Evolutionary conservation across 2,329 filamentous ascomycete genomes (phyloP).

Genomic region (Pleomassaria siparia): DNA sequence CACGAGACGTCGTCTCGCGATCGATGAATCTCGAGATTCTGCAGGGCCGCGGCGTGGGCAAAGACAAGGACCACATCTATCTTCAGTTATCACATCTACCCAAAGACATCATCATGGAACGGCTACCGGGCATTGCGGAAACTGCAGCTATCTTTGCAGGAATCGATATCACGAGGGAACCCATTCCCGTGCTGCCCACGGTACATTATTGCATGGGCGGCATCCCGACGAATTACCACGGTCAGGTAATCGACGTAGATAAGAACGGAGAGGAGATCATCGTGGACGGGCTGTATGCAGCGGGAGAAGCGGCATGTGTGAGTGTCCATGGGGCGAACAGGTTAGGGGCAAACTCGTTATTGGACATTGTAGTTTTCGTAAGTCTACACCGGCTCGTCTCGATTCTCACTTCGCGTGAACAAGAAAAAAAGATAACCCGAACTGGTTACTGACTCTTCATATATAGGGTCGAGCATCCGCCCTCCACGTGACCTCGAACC

Average conservation of each 20-base stretch:
- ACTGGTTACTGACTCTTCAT: background rate
- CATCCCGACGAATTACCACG: slow-evolving; percentile 53
- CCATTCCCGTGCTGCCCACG: slow-evolving; percentile 54
- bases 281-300: slow-evolving; percentile 52
- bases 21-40: slow-evolving; percentile 54
- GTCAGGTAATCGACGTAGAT: slow-evolving; percentile 48
- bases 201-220: slow-evolving; percentile 57
- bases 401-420: no score
- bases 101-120: slow-evolving; percentile 49
- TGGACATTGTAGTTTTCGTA: slow-evolving; percentile 54
- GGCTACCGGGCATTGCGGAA: slow-evolving; percentile 54
- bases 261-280: slow-evolving; percentile 42
- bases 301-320: slow-evolving; percentile 53
- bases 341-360: slow-evolving; percentile 51
- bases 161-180: slow-evolving; percentile 52
- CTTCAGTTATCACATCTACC: slow-evolving; percentile 53
- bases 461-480: slow-evolving; percentile 50
- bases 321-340: slow-evolving; percentile 54
- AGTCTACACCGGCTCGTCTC: no score
- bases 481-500: slow-evolving; percentile 44
- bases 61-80: slow-evolving; percentile 51
- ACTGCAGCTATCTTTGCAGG: slow-evolving; percentile 54
- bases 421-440: no score
- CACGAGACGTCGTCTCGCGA: slow-evolving; percentile 51
- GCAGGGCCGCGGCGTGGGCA: slow-evolving; percentile 49